Evolutionary conservation across 768 basidiomycete species (phyloP).

Genomic region (Mycena galericulata): DNA sequence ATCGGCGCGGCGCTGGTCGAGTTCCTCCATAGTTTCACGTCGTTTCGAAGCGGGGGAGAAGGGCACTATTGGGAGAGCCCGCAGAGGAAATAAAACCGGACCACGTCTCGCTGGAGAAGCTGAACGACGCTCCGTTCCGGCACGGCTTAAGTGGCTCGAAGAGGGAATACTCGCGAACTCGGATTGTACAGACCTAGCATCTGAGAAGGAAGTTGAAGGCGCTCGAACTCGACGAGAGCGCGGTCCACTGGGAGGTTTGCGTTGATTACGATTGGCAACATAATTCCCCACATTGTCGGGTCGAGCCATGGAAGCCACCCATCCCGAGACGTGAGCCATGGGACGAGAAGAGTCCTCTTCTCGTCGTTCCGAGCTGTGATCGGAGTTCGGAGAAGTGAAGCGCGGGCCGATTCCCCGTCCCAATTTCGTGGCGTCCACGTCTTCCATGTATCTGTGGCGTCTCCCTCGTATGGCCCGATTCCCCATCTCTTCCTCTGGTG

Average conservation of each 20-base stretch:
- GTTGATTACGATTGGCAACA: no score
- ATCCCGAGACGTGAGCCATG: neutral
- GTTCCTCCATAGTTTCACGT: neutral
- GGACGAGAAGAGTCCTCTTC: neutral
- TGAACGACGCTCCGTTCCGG: no score
- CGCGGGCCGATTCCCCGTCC: neutral
- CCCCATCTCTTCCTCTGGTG: neutral
- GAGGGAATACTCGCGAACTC: no score
- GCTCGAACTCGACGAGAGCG: neutral
- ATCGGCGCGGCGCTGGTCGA: neutral
- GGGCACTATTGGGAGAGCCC: no score
- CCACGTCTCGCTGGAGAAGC: neutral
- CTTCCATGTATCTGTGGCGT: no score
- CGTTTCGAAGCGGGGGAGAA: neutral
- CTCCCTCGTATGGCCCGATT: neutral
- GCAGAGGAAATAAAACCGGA: neutral
- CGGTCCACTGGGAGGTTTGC: no score
- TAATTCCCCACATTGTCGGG: neutral
- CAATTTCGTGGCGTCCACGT: neutral
- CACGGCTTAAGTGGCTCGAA: no score
- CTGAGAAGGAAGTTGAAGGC: neutral
- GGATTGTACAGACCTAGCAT: no score
- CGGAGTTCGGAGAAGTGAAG: neutral
- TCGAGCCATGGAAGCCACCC: neutral
- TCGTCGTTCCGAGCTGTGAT: constrained; percentile 1